phyloP scores from a whole-genome alignment of 1,139 yeast genomes.

The Geotrichum siamense region DNA sequence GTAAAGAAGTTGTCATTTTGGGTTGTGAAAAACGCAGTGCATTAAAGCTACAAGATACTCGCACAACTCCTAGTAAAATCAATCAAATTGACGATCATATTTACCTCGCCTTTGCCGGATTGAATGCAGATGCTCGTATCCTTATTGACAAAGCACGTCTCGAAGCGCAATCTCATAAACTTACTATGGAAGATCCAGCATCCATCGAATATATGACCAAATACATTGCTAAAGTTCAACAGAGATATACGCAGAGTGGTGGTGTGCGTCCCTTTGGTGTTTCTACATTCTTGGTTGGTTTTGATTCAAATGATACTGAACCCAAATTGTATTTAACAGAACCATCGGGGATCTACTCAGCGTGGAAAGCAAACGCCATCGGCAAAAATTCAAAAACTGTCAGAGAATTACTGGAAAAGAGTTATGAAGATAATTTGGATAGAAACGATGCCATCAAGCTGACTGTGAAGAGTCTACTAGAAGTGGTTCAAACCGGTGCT shows the following conservation, averaged over 20 bases:
- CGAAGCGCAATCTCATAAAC: constrained; percentile 94
- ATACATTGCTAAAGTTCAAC: constrained; percentile 95
- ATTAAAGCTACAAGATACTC: constrained; percentile 87
- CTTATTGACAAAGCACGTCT: constrained; percentile 92
- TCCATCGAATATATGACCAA: constrained; percentile 86
- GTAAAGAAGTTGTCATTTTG: constrained; percentile 76
- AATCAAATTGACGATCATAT: constrained; percentile 88
- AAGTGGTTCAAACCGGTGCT: constrained; percentile 97
- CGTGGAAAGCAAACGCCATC: constrained; percentile 99
- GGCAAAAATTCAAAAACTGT: constrained; percentile 95
- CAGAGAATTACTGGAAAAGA: constrained; percentile 89
- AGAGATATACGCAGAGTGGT: constrained; percentile 95
- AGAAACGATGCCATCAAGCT: constrained; percentile 74
- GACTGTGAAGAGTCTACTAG: constrained; percentile 79
- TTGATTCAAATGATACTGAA: constrained; percentile 72
- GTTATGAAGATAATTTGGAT: constrained; percentile 63
- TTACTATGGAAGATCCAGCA: constrained; percentile 91
- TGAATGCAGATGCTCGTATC: constrained; percentile 95
- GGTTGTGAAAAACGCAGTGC: constrained; percentile 98
- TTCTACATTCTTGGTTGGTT: constrained; percentile 91
- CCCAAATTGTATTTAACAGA: constrained; percentile 92
- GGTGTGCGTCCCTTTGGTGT: constrained; percentile 96
- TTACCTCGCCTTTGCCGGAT: constrained; percentile 91
- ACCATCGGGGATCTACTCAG: constrained; percentile 94
- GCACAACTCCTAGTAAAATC: constrained; percentile 92